These are phyloP conservation scores for Exophiala bonariae DNA, from an alignment of 2,329 filamentous ascomycete genomes.

Conservation along the genomic window DNA sequence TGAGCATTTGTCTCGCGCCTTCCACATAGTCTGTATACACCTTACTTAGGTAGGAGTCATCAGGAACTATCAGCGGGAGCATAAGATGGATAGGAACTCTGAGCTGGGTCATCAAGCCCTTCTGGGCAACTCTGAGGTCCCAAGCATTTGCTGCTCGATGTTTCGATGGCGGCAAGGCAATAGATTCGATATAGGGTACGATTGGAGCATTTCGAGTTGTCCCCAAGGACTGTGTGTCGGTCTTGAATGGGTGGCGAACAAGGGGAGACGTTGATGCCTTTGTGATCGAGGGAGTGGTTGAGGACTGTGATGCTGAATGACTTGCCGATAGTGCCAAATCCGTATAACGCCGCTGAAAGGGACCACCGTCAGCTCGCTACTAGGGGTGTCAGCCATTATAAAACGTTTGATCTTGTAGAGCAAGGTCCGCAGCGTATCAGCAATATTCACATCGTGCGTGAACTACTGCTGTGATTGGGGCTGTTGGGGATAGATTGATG, in stretches of 20 bases:
- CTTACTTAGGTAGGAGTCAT: conserved; percentile 21
- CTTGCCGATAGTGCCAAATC: too few relatives aligned
- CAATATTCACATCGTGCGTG: not conserved
- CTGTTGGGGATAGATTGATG: not conserved
- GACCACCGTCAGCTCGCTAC: not conserved
- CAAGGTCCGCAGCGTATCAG: not conserved
- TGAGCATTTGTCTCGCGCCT: conserved; percentile 19
- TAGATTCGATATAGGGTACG: not conserved
- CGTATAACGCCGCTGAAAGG: not conserved
- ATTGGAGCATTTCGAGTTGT: not conserved
- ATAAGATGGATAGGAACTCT: conserved; percentile 19
- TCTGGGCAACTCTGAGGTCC: conserved; percentile 20
- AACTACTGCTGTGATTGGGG: not conserved
- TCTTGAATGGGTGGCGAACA: not conserved
- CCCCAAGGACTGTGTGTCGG: not conserved
- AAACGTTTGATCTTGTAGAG: too few relatives aligned
- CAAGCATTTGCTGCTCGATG: conserved; percentile 4
- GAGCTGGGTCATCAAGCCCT: conserved; percentile 12
- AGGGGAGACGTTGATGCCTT: not conserved
- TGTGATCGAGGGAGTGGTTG: not conserved
- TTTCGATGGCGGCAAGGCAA: not conserved
- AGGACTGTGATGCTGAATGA: not conserved
- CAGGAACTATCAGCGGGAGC: conserved; percentile 15
- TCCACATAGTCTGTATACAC: conserved; percentile 21
- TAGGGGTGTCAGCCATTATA: too few relatives aligned